Evolutionary conservation across 1,284 basidiomycete species (phyloP).

Genomic region (Phlebopus sp.): DNA sequence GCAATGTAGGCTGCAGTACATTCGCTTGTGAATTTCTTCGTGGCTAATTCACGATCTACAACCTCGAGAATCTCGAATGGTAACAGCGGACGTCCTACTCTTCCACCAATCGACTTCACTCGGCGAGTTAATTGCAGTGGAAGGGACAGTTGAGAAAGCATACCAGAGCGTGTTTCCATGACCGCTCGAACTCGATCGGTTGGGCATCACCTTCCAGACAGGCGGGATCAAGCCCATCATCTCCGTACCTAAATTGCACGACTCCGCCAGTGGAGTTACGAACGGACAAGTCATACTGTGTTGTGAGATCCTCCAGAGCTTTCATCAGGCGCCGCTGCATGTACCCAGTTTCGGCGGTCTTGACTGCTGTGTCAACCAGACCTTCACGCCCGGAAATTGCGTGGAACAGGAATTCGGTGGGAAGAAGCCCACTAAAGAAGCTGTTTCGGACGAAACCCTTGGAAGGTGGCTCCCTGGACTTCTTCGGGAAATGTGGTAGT

Average conservation of each 20-base stretch:
- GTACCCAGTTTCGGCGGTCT: constrained; percentile 99
- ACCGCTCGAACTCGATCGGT: constrained; percentile 86
- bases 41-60: constrained; percentile 62
- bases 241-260: constrained; percentile 98
- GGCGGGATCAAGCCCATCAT: constrained; percentile 96
- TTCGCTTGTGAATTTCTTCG: constrained; percentile 61
- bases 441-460: constrained; percentile 99
- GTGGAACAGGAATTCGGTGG: constrained; percentile 98
- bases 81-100: constrained; percentile 64
- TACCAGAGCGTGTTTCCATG: constrained; percentile 88
- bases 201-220: constrained; percentile 93
- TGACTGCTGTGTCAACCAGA: constrained; percentile 98
- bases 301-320: constrained; percentile 95
- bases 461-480: constrained; percentile 94
- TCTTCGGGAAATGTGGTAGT: constrained; percentile 97
- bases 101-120: constrained; percentile 58
- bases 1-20: constrained; percentile 79
- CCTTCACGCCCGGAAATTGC: constrained; percentile 99
- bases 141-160: constrained; percentile 26
- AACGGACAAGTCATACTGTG: constrained; percentile 97
- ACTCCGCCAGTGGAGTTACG: constrained; percentile 94
- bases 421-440: constrained; percentile 93
- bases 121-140: not conserved
- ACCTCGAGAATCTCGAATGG: constrained; percentile 88
- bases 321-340: constrained; percentile 99